Evolutionary conservation across 805 yeast species (phyloP).

Genomic region (Lipomyces yamadae): DNA sequence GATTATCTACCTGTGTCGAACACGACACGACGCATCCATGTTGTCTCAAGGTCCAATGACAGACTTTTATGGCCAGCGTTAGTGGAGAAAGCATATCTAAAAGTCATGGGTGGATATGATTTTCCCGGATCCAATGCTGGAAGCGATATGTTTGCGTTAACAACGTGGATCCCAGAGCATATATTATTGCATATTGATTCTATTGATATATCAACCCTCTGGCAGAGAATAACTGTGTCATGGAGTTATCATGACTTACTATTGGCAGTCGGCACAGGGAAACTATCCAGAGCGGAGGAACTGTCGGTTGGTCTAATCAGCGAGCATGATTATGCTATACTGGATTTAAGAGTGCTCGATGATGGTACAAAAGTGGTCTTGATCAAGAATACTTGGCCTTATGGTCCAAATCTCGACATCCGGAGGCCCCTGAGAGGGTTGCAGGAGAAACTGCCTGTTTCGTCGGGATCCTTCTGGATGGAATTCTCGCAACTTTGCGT

Average conservation of each 20-base stretch:
- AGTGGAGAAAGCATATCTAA: slow-evolving; percentile 77
- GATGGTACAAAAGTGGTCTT: slow-evolving; percentile 39
- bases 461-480: slow-evolving; percentile 39
- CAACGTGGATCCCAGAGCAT: slow-evolving; percentile 78
- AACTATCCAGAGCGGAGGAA: slow-evolving; percentile 45
- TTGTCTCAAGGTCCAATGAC: slow-evolving; percentile 48
- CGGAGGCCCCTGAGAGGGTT: neutral
- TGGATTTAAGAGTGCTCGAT: slow-evolving; percentile 46
- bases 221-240: slow-evolving; percentile 46
- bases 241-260: slow-evolving; percentile 50
- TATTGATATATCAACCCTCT: slow-evolving; percentile 39
- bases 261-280: slow-evolving; percentile 73
- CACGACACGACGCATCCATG: slow-evolving; percentile 33
- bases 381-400: slow-evolving; percentile 56
- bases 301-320: slow-evolving; percentile 51
- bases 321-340: slow-evolving; percentile 73
- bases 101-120: slow-evolving; percentile 63
- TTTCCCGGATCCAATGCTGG: slow-evolving; percentile 78
- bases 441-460: slow-evolving; percentile 14
- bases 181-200: slow-evolving; percentile 41
- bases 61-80: slow-evolving; percentile 64
- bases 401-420: slow-evolving; percentile 14
- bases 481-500: slow-evolving; percentile 45
- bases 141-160: slow-evolving; percentile 64
- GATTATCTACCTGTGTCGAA: slow-evolving; percentile 52